Base-by-base conservation (phyloP, 345 rosid genomes). In the Gossypium mustelinum region DNA sequence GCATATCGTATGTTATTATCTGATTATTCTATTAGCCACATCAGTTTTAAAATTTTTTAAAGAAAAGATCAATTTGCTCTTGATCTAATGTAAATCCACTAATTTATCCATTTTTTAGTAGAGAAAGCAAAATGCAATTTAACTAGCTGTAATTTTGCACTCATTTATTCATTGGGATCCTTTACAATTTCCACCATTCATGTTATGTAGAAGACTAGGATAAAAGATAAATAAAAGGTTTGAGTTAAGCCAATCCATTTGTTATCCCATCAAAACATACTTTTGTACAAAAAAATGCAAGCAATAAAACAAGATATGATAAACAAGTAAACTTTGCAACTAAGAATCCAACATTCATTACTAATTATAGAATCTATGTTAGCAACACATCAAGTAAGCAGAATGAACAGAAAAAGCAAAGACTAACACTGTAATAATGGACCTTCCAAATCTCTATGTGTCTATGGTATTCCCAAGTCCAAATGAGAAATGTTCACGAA, bases 401-500 rank as follows among this genome's bases (percentile, higher is more conserved):
- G 57, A 62, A 25, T 70, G 13, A 11, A 45, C 52, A 48, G 7
- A 11, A 68, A 68, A 68, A 75, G 57, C n/a, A 52, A 54, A 54
- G 22, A 65, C 56, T 29, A 60, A 55, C 62, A 65, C 47, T 68
- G 44, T 51, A 25, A 56, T 39, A 51, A 17, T 27, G 34, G 55
- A 68, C 41, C 72, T 29, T 24, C 54, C 16, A 76, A 76, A 58
- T 4, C 65, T 86, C 86, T 18, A 90, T 60, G 86, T 84, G 54
- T 90, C 92, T 56, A 80, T 76, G 41, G 78, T 68, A 73, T 89
- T 91, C 79, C 93, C 98, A 80, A 95, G 93, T 63, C 76, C 87
- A 78, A 86, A 89, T 0, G 97, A 91, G 88, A 88, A 93, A 55
- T 89, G 75, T 81, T 95, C 98, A 78, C 92, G 93, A 83, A 82